Base-by-base conservation (phyloP, 192 early-diverging fungal species). In the Coemansia sp. region DNA sequence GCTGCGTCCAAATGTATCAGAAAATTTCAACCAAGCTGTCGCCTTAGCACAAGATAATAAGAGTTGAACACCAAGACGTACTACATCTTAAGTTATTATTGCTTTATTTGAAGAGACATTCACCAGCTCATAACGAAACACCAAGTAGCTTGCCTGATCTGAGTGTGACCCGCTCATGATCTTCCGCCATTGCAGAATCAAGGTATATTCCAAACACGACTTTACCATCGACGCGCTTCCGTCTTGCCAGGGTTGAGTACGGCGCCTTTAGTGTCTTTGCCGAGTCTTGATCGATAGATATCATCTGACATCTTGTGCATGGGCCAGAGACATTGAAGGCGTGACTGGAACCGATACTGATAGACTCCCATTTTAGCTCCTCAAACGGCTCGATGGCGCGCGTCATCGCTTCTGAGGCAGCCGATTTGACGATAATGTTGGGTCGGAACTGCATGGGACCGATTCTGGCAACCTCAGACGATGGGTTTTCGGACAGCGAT, bases 301-400 rank as follows among this genome's bases (percentile, higher is more conserved):
- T 82, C 86, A 92, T 88, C 55, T 87, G 83, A 76, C 90, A 92
- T 14, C 90, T 83, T 9, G 68, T 67, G 64, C 90, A 92, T 2
- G 84, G 88, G 4, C 86, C 87, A 19, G 81, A 29, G 4, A 87
- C 75, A 53, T 66, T 58, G 0, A 82, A 59, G 25, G 7, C 30
- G 0, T 6, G 19, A 14, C 17, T 17, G n/a, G 20, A 25, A 17
- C 41, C 64, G 38, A 72, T 52, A 2, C n/a, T 25, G 0, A 81
- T 42, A 4, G 40, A 10, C 2, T 40, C 66, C 88, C 87, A 89
- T 6, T 65, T 45, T 61, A 92, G 87, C 62, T 94, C 92, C 20
- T 82, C 84, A 57, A 87, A 94, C 14, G 87, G 81, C 69, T n/a
- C 23, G 19, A 58, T 68, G 13, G 30, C 59, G 15, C 29, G 83